These are phyloP conservation scores for Trifolium subterraneum DNA, from an alignment of 306 rosid species.

Conservation along the genomic window DNA sequence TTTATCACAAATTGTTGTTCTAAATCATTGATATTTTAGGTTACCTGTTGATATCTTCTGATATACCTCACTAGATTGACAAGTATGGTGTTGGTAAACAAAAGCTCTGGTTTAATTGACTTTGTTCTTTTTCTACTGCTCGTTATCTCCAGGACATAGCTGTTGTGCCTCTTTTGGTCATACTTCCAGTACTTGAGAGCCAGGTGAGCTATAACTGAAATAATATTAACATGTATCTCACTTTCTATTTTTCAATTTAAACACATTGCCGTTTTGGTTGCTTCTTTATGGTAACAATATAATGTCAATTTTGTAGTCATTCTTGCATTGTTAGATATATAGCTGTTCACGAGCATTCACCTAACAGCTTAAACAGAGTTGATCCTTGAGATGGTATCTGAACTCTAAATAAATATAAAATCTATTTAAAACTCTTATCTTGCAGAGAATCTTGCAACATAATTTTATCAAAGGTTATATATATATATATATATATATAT, in stretches of 20 bases:
- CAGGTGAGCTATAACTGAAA: slow-evolving; percentile 69
- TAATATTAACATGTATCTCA: slow-evolving; percentile 20
- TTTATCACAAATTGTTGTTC: not conserved
- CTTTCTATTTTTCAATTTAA: slow-evolving; percentile 10
- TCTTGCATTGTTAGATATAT: slow-evolving; percentile 1
- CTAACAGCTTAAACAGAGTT: not conserved
- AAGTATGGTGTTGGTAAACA: slow-evolving; percentile 39
- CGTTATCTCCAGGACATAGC: slow-evolving; percentile 92
- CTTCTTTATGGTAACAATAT: slow-evolving; percentile 5
- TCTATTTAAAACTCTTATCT: slow-evolving; percentile 2
- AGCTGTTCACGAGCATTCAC: slow-evolving; percentile 9
- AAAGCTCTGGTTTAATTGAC: slow-evolving; percentile 33
- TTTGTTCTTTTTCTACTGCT: slow-evolving; percentile 47
- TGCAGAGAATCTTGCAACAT: not conserved
- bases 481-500: not conserved
- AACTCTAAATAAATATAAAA: slow-evolving; percentile 17
- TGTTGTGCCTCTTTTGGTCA: slow-evolving; percentile 94
- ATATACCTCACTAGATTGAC: slow-evolving; percentile 27
- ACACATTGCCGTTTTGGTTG: slow-evolving; percentile 24
- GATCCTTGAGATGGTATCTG: not conserved
- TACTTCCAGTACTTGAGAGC: slow-evolving; percentile 97
- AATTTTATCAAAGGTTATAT: not conserved
- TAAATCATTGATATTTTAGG: slow-evolving; percentile 36
- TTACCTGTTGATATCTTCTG: slow-evolving; percentile 47
- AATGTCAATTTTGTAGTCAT: not conserved